A percentile compares a stretch with the other conserved stretches of the same genome.
phyloP scores from a whole-genome alignment of 1,284 basidiomycete species.

The Marasmius fiardii region DNA sequence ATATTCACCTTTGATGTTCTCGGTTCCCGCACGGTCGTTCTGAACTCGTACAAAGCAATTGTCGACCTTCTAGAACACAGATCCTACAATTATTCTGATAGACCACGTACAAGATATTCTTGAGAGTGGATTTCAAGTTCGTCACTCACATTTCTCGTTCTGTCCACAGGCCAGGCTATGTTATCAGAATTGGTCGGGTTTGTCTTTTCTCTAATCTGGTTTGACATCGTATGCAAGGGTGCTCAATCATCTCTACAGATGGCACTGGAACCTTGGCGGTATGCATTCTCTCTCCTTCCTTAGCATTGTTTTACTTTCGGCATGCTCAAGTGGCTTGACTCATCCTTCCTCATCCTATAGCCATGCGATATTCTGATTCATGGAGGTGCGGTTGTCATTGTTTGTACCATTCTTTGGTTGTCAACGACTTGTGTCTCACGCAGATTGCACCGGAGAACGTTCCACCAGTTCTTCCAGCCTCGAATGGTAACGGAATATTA shows the following conservation, averaged over 20 bases:
- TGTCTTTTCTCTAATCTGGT: too few relatives aligned
- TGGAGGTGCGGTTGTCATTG: background rate
- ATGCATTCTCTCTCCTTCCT: too few relatives aligned
- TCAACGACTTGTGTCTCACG: background rate
- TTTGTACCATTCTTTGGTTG: background rate
- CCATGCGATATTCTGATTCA: background rate
- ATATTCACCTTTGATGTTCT: background rate
- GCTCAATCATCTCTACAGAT: too few relatives aligned
- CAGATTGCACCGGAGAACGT: background rate
- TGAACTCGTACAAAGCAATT: background rate
- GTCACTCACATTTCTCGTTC: background rate
- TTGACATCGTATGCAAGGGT: too few relatives aligned
- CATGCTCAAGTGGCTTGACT: too few relatives aligned
- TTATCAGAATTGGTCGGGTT: background rate
- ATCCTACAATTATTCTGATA: background rate
- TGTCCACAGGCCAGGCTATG: background rate
- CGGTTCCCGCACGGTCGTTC: background rate
- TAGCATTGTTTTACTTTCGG: too few relatives aligned
- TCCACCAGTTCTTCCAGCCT: slow-evolving; percentile 1
- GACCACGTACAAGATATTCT: background rate
- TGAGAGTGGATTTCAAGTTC: background rate
- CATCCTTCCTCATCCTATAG: background rate
- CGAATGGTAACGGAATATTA: background rate
- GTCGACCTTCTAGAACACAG: background rate
- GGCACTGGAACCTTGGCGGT: too few relatives aligned